phyloP scores from a whole-genome alignment of 169 alveolate genomes.

The Eimeria zaria region DNA sequence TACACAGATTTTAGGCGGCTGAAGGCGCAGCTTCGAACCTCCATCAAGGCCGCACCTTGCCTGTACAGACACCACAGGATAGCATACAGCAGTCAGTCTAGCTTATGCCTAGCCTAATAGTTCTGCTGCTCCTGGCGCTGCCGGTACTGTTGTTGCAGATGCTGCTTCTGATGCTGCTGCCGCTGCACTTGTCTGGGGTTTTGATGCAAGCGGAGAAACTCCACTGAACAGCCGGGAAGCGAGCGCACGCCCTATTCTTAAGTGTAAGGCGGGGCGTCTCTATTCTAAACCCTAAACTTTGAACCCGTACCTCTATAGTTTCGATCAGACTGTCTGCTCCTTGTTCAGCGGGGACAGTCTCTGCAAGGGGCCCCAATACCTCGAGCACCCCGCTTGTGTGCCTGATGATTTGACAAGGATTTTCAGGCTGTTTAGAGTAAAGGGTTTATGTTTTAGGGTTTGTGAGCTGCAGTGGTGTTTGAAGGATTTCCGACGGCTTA shows the following conservation, averaged over 20 bases:
- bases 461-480: not conserved
- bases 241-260: not conserved
- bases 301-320: not conserved
- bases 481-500: not conserved
- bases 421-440: not conserved
- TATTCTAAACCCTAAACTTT: not conserved
- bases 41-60: constrained; percentile 58
- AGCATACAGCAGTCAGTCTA: not conserved
- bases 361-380: constrained; percentile 50
- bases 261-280: not conserved
- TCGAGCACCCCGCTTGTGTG: constrained; percentile 27
- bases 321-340: not conserved
- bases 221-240: not conserved
- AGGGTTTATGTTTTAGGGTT: constrained; percentile 11
- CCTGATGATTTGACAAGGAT: not conserved
- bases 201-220: not conserved
- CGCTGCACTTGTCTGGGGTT: not conserved
- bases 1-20: constrained; percentile 35
- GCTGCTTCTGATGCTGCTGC: not conserved
- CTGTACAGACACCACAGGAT: constrained; percentile 5
- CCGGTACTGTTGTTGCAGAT: not conserved
- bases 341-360: constrained; percentile 46
- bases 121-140: not conserved
- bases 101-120: not conserved
- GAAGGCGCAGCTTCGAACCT: constrained; percentile 8